Percentiles rank a stretch among this genome's conserved stretches.
phyloP scores from a whole-genome alignment of 176 grass and related monocot species.

The Oryza coarctata region DNA sequence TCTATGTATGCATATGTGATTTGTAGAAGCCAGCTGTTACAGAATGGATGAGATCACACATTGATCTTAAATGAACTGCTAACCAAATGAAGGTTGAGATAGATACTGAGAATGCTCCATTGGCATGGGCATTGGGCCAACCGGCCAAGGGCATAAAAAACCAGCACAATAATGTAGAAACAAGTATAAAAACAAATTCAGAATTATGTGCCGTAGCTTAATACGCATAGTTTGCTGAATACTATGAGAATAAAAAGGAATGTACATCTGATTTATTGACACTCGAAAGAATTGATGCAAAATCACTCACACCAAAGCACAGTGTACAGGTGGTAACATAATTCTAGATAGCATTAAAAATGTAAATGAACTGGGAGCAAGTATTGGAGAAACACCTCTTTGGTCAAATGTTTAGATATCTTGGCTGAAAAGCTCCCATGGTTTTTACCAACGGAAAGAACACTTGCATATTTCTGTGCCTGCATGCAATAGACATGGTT shows the following conservation, averaged over 20 bases:
- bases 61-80: too few species aligned
- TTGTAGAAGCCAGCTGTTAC: neutral
- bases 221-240: neutral
- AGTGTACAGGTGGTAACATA: neutral
- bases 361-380: too few species aligned
- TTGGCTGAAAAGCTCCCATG: conserved; percentile 64
- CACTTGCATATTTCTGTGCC: conserved; percentile 72
- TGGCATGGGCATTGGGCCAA: too few species aligned
- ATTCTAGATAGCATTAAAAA: neutral
- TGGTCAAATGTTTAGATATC: conserved; percentile 67
- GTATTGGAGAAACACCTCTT: too few species aligned
- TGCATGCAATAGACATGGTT: conserved; percentile 55
- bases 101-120: too few species aligned
- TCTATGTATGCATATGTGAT: neutral
- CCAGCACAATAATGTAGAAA: too few species aligned
- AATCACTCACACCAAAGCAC: neutral
- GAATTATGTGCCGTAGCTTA: neutral
- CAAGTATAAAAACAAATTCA: neutral
- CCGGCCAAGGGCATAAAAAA: too few species aligned
- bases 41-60: neutral
- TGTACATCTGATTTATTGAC: neutral
- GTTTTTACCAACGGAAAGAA: conserved; percentile 73
- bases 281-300: neutral
- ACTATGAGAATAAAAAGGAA: neutral
- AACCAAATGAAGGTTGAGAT: too few species aligned